phyloP scores from a whole-genome alignment of 148 eudicot genomes.

The Nepenthes mirabilis region DNA sequence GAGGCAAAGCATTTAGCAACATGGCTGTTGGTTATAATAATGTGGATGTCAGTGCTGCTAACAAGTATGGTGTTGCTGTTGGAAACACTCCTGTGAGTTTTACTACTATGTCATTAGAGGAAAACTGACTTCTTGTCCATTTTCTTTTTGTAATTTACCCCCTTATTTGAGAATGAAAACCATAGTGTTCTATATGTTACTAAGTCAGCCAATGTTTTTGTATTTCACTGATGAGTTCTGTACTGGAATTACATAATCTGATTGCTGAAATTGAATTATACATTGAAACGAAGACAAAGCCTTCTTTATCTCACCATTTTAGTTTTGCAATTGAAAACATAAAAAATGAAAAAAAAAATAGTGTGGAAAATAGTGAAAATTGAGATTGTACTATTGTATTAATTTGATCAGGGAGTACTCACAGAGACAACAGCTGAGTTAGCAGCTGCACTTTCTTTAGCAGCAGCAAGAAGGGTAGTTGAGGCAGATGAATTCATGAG shows the following conservation, averaged over 20 bases:
- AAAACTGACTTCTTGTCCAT: too few species aligned
- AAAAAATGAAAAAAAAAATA: constrained; percentile 1
- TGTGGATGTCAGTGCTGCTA: constrained; percentile 88
- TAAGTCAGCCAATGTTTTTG: too few species aligned
- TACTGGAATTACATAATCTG: too few species aligned
- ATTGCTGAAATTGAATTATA: too few species aligned
- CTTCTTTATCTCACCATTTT: too few species aligned
- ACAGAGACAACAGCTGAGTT: constrained; percentile 98
- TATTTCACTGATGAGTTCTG: too few species aligned
- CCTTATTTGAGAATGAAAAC: too few species aligned
- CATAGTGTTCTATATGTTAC: too few species aligned
- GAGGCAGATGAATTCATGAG: constrained; percentile 99
- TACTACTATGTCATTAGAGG: background rate
- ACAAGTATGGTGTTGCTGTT: constrained; percentile 89
- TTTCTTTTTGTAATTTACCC: too few species aligned
- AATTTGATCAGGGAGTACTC: constrained; percentile 63
- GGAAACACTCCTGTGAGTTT: constrained; percentile 92
- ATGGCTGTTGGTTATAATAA: constrained; percentile 99
- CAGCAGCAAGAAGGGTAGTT: constrained; percentile 89
- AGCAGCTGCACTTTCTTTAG: constrained; percentile 87
- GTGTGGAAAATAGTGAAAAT: background rate
- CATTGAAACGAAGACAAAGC: too few species aligned
- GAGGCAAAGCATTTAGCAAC: constrained; percentile 95
- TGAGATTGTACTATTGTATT: background rate
- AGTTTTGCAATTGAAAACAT: too few species aligned